These are phyloP conservation scores for Athelia psychrophila DNA, from an alignment of 1,284 basidiomycete species.

Conservation along the genomic window DNA sequence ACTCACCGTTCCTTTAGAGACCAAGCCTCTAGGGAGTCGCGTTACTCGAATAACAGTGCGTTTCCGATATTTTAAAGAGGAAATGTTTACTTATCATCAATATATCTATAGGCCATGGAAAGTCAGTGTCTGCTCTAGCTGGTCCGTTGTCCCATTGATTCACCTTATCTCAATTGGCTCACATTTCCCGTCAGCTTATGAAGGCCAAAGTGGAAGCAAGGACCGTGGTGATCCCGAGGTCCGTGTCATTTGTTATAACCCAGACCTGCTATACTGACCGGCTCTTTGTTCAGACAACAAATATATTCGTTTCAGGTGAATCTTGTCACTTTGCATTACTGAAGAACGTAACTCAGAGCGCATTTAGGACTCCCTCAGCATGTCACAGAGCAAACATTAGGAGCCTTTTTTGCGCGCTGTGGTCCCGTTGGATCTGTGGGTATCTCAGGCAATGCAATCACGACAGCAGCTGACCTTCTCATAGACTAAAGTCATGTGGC, in stretches of 20 bases:
- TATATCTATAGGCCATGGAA: conserved; percentile 36
- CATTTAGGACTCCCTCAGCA: conserved; percentile 69
- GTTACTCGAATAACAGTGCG: conserved; percentile 74
- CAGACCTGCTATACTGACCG: conserved; percentile 5
- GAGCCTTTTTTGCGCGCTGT: conserved; percentile 78
- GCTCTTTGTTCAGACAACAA: no score
- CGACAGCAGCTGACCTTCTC: conserved; percentile 4
- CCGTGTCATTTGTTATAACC: conserved; percentile 10
- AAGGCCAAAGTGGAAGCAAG: conserved; percentile 85
- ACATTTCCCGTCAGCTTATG: conserved; percentile 54
- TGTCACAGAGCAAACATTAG: conserved; percentile 81
- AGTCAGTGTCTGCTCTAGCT: conserved; percentile 85
- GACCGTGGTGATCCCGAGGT: conserved; percentile 84
- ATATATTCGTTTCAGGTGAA: no score
- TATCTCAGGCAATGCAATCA: conserved; percentile 9
- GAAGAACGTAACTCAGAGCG: no score
- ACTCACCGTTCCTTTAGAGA: conserved; percentile 52
- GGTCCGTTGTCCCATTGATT: conserved; percentile 39
- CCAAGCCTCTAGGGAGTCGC: conserved; percentile 85
- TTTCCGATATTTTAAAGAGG: conserved; percentile 16
- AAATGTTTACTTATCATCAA: conserved; percentile 1
- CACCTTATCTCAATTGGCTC: conserved; percentile 2
- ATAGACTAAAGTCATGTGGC: conserved; percentile 97
- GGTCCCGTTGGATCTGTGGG: conserved; percentile 72
- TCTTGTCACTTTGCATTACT: no score